These are phyloP conservation scores for Fusarium euwallaceae DNA, from an alignment of 2,329 filamentous ascomycete genomes.

Conservation along the genomic window DNA sequence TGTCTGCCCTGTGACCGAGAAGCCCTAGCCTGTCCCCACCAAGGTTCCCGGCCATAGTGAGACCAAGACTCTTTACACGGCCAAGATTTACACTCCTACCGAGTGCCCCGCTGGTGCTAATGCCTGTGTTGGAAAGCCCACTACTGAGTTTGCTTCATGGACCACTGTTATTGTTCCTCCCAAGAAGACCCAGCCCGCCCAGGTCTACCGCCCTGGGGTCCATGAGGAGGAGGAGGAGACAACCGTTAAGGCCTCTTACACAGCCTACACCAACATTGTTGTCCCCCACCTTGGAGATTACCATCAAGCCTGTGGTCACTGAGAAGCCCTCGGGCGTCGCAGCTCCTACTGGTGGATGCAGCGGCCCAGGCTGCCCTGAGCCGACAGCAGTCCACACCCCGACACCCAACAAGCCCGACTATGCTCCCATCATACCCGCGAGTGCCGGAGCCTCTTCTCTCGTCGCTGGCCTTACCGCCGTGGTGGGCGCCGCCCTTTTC, in stretches of 20 bases:
- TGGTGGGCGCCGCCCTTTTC: conserved; percentile 44
- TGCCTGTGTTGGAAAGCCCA: conserved; percentile 59
- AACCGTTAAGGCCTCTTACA: conserved; percentile 18
- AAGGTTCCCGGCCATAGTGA: conserved; percentile 32
- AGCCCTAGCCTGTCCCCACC: conserved; percentile 24
- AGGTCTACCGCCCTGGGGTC: conserved; percentile 28
- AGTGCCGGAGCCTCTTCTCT: conserved; percentile 61
- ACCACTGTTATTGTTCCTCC: conserved; percentile 34
- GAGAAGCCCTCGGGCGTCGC: conserved; percentile 37
- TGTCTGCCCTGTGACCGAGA: conserved; percentile 31
- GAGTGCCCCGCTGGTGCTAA: conserved; percentile 64
- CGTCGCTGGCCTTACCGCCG: conserved; percentile 42
- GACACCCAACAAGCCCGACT: conserved; percentile 4
- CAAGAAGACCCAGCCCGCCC: conserved; percentile 30
- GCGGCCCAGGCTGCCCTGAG: conserved; percentile 39
- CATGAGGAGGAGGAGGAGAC: conserved; percentile 17
- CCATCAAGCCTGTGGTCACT: conserved; percentile 35
- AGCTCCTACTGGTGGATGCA: conserved; percentile 44
- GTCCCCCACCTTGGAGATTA: conserved; percentile 30
- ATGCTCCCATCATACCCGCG: conserved; percentile 51
- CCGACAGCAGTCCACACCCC: conserved; percentile 14
- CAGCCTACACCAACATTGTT: conserved; percentile 27
- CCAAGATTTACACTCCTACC: conserved; percentile 66
- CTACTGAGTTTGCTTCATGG: conserved; percentile 48
- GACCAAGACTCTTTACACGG: conserved; percentile 63